Evolutionary conservation across 768 basidiomycete genomes (phyloP).

Genomic region (Termitomyces sp.): DNA sequence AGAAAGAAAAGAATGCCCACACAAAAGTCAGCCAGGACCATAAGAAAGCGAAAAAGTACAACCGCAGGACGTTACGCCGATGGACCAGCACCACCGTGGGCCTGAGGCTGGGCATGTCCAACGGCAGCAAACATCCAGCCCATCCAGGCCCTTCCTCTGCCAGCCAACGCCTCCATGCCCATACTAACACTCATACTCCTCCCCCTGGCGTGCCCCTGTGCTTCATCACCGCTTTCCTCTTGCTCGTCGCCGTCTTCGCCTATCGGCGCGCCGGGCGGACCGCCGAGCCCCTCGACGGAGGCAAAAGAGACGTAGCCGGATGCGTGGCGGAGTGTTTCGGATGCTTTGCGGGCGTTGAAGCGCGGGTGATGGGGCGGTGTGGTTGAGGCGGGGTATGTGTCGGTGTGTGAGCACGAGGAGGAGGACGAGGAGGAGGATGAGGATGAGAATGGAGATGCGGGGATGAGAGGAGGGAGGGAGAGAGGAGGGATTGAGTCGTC

Average conservation of each 20-base stretch:
- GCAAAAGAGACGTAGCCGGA: slow-evolving; percentile 68
- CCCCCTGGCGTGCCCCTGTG: not conserved
- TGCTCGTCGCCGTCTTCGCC: slow-evolving; percentile 9
- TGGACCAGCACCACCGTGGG: too few relatives aligned
- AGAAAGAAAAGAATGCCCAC: too few relatives aligned
- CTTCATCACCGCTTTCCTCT: slow-evolving; percentile 1
- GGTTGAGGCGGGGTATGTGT: not conserved
- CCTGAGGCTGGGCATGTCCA: not conserved
- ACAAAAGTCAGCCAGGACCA: too few relatives aligned
- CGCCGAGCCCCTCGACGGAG: slow-evolving; percentile 60
- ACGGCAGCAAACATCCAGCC: not conserved
- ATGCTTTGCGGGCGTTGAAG: slow-evolving; percentile 62
- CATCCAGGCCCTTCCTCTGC: not conserved
- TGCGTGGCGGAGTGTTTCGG: slow-evolving; percentile 47
- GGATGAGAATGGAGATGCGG: not conserved
- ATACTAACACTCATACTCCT: not conserved
- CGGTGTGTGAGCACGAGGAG: too few relatives aligned
- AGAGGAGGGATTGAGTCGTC: slow-evolving; percentile 6
- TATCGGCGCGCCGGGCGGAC: slow-evolving; percentile 37
- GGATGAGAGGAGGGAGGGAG: not conserved
- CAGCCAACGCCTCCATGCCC: not conserved
- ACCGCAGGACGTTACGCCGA: too few relatives aligned
- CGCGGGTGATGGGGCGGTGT: slow-evolving; percentile 7
- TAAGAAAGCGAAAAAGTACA: too few relatives aligned
- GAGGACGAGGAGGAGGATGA: too few relatives aligned